Base-by-base conservation (phyloP, 139 green algal genomes). In the Chlamydomonas urium region DNA sequence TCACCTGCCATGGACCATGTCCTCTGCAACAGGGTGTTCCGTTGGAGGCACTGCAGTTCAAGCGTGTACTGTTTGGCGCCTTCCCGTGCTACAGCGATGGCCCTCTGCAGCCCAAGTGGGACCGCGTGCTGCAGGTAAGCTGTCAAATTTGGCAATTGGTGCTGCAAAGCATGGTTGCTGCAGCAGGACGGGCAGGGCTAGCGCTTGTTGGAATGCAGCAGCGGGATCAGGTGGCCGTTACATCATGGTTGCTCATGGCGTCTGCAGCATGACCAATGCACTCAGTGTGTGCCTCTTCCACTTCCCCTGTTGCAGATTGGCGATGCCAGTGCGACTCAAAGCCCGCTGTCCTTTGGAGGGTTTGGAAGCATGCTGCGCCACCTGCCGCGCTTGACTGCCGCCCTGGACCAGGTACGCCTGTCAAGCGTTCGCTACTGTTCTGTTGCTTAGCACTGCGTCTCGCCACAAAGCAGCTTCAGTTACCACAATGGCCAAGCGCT, bases 331-430 rank as follows among this genome's bases (percentile, higher is more conserved):
- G 79, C 81, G 5, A 66, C 50, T 0, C 79, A 87, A 66, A 78
- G 62, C 31, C 87, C 87, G 0, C 70, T 93, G 35, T 89, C 81
- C 1, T 93, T 93, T 75, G 87, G 87, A 26, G 87, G 83, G 42
- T 88, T 88, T 76, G 83, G 83, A 33, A 73, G 59, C 62, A 80
- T 88, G 81, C 53, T 92, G 76, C 84, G 86, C 24, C 89, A 94
- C 79, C 68, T 94, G 71, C 63, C 53, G 2, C 84, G 89, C 24
- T 79, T 94, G 53, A 71, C 74, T 0, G 47, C 36, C 0, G 83
- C 71, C 35, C 34, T 93, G 24, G 38, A 83, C 59, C 69, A 86
- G 72, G 71, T 77, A 72, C 35, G 72, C 53, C n/a, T n/a, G n/a
- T n/a, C n/a, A n/a, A n/a, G n/a, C n/a, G n/a, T 50, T 50, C 42